phyloP scores from a whole-genome alignment of 208 protist species.

The Leishmania tarentolae region DNA sequence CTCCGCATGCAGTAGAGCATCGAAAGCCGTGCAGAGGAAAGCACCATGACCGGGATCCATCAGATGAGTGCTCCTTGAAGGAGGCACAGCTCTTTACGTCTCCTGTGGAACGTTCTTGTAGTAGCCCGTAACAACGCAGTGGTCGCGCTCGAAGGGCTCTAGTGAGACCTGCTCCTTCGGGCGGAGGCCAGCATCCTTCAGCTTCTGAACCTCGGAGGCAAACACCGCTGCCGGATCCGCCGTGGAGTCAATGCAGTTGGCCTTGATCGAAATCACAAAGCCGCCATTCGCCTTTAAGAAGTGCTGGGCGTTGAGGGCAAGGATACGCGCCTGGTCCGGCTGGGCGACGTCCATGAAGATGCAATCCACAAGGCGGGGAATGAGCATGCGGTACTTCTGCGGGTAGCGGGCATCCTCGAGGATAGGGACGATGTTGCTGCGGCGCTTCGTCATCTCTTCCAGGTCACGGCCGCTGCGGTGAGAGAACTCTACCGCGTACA shows the following conservation, averaged over 20 bases:
- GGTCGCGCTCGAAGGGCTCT: conserved; percentile 99
- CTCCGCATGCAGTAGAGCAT: not conserved
- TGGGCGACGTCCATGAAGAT: conserved; percentile 99
- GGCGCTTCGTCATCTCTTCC: conserved; percentile 99
- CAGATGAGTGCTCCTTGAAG: not conserved
- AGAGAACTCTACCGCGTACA: conserved; percentile 99
- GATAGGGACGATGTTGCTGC: conserved; percentile 99
- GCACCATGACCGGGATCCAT: not conserved
- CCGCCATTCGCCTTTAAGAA: conserved; percentile 99
- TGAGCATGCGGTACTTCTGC: conserved; percentile 99
- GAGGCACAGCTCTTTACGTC: not conserved
- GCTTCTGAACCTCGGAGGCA: conserved; percentile 96
- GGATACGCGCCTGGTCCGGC: conserved; percentile 99
- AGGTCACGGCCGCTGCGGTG: conserved; percentile 99
- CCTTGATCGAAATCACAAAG: conserved; percentile 99
- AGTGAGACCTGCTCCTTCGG: conserved; percentile 98
- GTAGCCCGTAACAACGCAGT: conserved; percentile 96
- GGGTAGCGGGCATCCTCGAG: conserved; percentile 99
- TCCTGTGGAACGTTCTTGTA: conserved; percentile 81
- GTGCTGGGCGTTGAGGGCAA: conserved; percentile 98
- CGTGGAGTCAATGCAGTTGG: conserved; percentile 99
- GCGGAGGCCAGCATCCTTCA: conserved; percentile 96
- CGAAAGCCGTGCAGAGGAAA: not conserved
- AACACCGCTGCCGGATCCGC: conserved; percentile 96
- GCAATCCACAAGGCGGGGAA: conserved; percentile 98